phyloP scores from a whole-genome alignment of 192 early-diverging fungal genomes.

The Mortierella hygrophila region DNA sequence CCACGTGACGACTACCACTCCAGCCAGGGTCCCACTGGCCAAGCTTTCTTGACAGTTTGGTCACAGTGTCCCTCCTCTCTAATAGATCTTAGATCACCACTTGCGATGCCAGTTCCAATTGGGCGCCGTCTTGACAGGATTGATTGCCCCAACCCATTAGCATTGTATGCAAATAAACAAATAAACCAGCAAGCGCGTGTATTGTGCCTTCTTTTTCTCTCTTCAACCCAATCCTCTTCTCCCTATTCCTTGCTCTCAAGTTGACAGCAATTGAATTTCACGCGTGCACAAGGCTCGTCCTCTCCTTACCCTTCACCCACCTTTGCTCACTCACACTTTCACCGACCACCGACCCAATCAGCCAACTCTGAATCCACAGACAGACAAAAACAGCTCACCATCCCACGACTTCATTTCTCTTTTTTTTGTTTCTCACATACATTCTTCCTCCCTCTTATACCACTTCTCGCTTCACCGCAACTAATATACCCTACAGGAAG shows the following conservation, averaged over 20 bases:
- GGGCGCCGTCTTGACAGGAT: no score
- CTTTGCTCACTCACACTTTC: neutral
- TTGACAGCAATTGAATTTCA: neutral
- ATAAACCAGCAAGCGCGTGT: no score
- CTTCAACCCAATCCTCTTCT: neutral
- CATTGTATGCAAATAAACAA: no score
- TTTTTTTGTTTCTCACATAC: no score
- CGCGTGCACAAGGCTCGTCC: neutral
- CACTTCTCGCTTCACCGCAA: neutral
- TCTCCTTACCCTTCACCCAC: no score
- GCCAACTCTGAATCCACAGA: neutral
- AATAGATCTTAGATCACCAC: no score
- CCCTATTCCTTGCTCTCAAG: neutral
- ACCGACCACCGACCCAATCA: neutral
- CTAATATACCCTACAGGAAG: slow-evolving; percentile 4
- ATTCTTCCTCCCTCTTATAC: neutral
- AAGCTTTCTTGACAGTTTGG: no score
- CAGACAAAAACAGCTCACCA: neutral
- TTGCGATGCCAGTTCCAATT: no score
- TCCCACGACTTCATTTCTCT: neutral
- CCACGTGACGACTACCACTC: no score
- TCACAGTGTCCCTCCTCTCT: no score
- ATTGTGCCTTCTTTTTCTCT: neutral
- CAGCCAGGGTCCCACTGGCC: no score
- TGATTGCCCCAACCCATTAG: no score